Evolutionary conservation across 192 early-diverging fungal species (phyloP), one percentile per base, ranked within the genome.

Genomic region (Radiomyces spectabilis): DNA sequence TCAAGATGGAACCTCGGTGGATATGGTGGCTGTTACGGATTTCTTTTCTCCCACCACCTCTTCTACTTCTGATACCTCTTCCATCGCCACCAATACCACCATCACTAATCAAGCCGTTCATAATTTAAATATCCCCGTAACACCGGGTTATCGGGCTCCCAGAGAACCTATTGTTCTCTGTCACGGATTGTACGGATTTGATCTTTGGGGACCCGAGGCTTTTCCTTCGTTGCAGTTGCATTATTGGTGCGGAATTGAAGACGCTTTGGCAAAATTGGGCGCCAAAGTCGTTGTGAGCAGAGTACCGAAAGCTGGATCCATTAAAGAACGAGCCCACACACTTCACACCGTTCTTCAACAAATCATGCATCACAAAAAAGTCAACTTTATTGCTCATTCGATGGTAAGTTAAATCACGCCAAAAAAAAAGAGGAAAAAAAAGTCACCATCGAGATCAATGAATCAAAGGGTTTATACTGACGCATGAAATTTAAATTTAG

Each of bases 361-460:
- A 1, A 74, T 75, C 27, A 65, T 67, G 47, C 43, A 56, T 5
- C 79, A 79, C 5, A 74, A 74, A 52, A 43, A 76, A 24, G 73
- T 95, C 57, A 95, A 98, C 60, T 82, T 98, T 46, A 53, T 98
- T 4, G 95, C 88, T 3, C 92, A 98, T 65, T 97, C 92, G 27
- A 95, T 97, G 90, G 85, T 87, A 72, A 38, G 53, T 32, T 10
- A 35, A 41, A n/a, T n/a, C n/a, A n/a, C n/a, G n/a, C n/a, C n/a
- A 50, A 35, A 29, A n/a, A 33, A 35, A n/a, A 39, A 40, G 25
- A 48, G 21, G 24, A 38, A 40, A 60, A 39, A 40, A 16, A 25
- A 37, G 27, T 21, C 31, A 31, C 51, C 6, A 15, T 29, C 37
- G 27, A 25, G 44, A 19, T 16, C n/a, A 18, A 16, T 35, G 16